These are phyloP conservation scores for Dactylellina leptospora DNA, from an alignment of 2,329 filamentous ascomycete species.

Conservation along the genomic window DNA sequence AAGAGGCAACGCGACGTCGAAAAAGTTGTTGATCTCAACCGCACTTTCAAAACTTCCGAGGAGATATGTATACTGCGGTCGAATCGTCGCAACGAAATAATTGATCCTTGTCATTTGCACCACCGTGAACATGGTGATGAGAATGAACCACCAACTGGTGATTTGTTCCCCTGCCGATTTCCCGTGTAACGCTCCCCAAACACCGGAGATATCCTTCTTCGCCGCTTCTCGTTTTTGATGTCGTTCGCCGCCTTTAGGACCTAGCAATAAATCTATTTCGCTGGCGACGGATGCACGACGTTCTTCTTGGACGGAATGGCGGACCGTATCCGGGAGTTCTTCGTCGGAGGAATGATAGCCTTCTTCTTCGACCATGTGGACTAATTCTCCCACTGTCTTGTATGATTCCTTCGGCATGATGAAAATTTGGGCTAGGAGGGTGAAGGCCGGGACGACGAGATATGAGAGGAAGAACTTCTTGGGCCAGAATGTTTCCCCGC, in stretches of 20 bases:
- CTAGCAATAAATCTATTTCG: conserved; percentile 78
- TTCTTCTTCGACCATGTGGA: conserved; percentile 72
- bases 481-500: conserved; percentile 68
- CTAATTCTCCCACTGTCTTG: conserved; percentile 84
- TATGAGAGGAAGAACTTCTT: conserved; percentile 77
- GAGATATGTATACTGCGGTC: conserved; percentile 80
- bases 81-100: conserved; percentile 88
- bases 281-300: conserved; percentile 71
- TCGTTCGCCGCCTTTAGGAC: conserved; percentile 70
- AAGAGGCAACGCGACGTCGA: conserved; percentile 83
- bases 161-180: conserved; percentile 77
- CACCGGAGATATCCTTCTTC: conserved; percentile 75
- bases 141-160: conserved; percentile 79
- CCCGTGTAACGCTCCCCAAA: conserved; percentile 87
- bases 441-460: conserved; percentile 73
- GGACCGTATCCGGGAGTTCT: conserved; percentile 54
- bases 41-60: conserved; percentile 71
- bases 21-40: conserved; percentile 78
- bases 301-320: conserved; percentile 61
- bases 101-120: conserved; percentile 78
- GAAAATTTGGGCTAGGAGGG: conserved; percentile 72
- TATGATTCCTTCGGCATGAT: conserved; percentile 80
- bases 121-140: conserved; percentile 81
- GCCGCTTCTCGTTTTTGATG: conserved; percentile 74
- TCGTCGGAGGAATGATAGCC: conserved; percentile 57